Base-by-base conservation (phyloP, 345 rosid species). In the Dimocarpus longan region DNA sequence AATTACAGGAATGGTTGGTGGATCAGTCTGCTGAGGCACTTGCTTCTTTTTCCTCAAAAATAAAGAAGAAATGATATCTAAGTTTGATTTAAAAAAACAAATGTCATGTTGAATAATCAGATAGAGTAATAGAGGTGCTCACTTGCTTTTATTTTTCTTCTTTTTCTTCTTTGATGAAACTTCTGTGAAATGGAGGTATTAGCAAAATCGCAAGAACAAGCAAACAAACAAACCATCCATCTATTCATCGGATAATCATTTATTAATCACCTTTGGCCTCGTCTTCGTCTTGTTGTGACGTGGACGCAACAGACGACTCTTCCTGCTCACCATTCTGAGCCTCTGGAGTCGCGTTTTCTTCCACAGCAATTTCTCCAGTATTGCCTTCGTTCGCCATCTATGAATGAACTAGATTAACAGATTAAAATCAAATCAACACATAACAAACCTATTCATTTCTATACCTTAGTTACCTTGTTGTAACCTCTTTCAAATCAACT, bases 81-180 rank as follows among this genome's bases (percentile, higher is more conserved):
- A 32, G 37, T 32, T 50, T 73, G 43, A 43, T 52, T 46, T 46
- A n/a, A 5, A 1, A 21, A 39, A 70, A 54, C 52, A 43, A 5
- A 24, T 71, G n/a, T 40, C 56, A 37, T 44, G 57, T 64, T 73
- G 60, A 74, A 15, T 32, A 32, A 32, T 32, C 48, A 57, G 42
- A 59, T 16, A 39, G 57, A 78, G 66, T 46, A 43, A 67, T 28
- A 48, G 4, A 65, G 68, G 70, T 68, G 68, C 94, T 91, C 83
- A 93, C 99, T 91, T 96, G 99, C 95, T 94, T 89, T 91, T 96
- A 77, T 85, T 94, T 83, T 93, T 96, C 89, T 93, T 96, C 93
- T 93, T 96, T 84, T 93, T 94, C 95, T 96, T 96, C 89, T 92
- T 95, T 66, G 93, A 64, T 4, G 71, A 75, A 75, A 50, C 78